Evolutionary conservation across 352 stramenopile species (phyloP), one percentile per base, ranked within the genome.

Genomic region (Phytophthora ohioensis): DNA sequence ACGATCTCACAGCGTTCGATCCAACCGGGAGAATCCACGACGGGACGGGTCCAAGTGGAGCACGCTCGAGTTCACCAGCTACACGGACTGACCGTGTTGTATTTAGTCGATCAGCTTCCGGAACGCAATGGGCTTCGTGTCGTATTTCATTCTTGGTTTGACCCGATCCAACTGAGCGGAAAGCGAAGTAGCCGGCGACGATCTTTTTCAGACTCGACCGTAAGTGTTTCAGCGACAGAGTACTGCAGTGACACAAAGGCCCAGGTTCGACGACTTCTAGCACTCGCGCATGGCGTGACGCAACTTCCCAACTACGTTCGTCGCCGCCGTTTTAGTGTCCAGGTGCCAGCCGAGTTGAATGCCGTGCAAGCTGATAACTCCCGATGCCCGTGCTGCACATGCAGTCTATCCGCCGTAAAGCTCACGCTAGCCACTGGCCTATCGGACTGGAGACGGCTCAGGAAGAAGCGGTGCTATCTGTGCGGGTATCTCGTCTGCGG

Each of bases 371-470:
- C 32, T 5, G 38, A 17, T 7, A 90, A 86, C 45, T 11, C 63
- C 6, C 75, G 75, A 41, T 90, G 82, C 36, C 67, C 74, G 54
- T 75, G 72, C 52, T 90, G 82, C 52, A 81, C 67, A 4, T 46
- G 42, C 32, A 66, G 62, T 34, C 60, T 88, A 27, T 51, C 69
- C 8, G 21, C 64, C 3, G 60, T 82, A 5, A 81, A 77, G 27
- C 42, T 68, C 3, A 30, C 61, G 4, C 45, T 58, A 15, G 30
- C 27, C 17, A 49, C 52, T 3, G 38, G 52, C 27, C 39, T 58
- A 11, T 15, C 35, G 6, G 38, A n/a, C 9, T 21, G 38, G n/a
- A 58, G 46, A 21, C 46, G 46, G 51, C 36, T 57, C 6, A 62
- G 52, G 42, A 76, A 70, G 43, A 70, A 60, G 12, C 71, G 67